These are phyloP conservation scores for Amanita pallidorosea DNA, from an alignment of 768 basidiomycete species.

Conservation along the genomic window DNA sequence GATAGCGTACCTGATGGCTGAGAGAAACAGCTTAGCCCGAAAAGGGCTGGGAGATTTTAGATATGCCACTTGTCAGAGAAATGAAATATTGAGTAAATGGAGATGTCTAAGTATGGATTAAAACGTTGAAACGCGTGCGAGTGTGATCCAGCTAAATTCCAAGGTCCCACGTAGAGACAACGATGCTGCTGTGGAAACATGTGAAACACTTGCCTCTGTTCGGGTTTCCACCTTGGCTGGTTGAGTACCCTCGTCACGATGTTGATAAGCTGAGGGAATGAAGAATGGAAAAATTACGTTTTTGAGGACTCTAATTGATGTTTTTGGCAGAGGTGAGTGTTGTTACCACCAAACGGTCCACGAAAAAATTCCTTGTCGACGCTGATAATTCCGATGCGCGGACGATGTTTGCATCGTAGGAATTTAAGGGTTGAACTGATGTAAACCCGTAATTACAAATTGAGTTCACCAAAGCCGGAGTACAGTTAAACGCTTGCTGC, in stretches of 20 bases:
- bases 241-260: background rate
- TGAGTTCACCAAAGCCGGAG: slow-evolving; percentile 1
- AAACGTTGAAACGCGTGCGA: background rate
- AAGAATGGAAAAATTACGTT: background rate
- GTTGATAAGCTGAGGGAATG: background rate
- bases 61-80: slow-evolving; percentile 19
- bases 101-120: background rate
- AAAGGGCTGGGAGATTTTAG: slow-evolving; percentile 28
- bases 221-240: background rate
- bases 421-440: background rate
- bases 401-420: background rate
- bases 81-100: slow-evolving; percentile 8
- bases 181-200: background rate
- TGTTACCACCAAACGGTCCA: background rate
- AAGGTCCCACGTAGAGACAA: slow-evolving; percentile 2
- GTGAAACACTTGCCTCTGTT: background rate
- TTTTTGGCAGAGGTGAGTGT: background rate
- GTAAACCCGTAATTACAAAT: slow-evolving; percentile 2
- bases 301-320: background rate
- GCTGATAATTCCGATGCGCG: background rate
- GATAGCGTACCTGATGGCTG: slow-evolving; percentile 26
- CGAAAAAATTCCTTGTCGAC: background rate
- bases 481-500: background rate
- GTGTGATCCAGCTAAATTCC: background rate
- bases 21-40: slow-evolving; percentile 23